Base-by-base conservation (phyloP, 805 yeast species). In the Kazachstania bromeliacearum region DNA sequence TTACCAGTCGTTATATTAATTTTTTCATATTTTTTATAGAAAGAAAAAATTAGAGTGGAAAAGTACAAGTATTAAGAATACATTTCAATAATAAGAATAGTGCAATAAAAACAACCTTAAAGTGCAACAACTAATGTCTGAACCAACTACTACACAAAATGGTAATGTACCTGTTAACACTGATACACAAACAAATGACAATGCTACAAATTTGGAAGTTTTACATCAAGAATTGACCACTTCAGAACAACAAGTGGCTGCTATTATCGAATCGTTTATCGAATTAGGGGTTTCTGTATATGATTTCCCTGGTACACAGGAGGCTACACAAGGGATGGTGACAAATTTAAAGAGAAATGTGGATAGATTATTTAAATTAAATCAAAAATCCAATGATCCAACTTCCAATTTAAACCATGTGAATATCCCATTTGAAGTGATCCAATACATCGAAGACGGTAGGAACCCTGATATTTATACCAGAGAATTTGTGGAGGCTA, bases 401-500 rank as follows among this genome's bases (percentile, higher is more conserved):
- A 37, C 37, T 2, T 48, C 57, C 3, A 51, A 46, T 1, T 45
- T 74, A 15, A 55, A 60, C 19, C 51, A 62, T 7, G 60, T 71
- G 4, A 61, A 77, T 1, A 68, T 83, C 3, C 96, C 96, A 1
- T 57, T 81, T 26, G 96, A 88, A 51, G 88, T 88, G n/a, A 65
- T 87, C 10, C 79, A 81, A 43, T 92, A 92, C 53, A 85, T 92
- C 26, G 97, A 92, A 53, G 94, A 85, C 51, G 98, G 98, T 2
- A 68, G 98, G 47, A 92, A 92, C 54, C 97, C 98, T 0, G 97
- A 92, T 54, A 87, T 92, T 27, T 92, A 92, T 59, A 87, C 97
- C 1, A 72, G 98, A 55, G 98, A 92, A 62, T 92, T 92, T 61
- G 85, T 89, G 12, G 98, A 92, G 55, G 84, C 89, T 24, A 81